Percentiles rank a stretch among this genome's conserved stretches.
phyloP scores from a whole-genome alignment of 2,329 filamentous ascomycete genomes.

The Neonectria magnoliae region DNA sequence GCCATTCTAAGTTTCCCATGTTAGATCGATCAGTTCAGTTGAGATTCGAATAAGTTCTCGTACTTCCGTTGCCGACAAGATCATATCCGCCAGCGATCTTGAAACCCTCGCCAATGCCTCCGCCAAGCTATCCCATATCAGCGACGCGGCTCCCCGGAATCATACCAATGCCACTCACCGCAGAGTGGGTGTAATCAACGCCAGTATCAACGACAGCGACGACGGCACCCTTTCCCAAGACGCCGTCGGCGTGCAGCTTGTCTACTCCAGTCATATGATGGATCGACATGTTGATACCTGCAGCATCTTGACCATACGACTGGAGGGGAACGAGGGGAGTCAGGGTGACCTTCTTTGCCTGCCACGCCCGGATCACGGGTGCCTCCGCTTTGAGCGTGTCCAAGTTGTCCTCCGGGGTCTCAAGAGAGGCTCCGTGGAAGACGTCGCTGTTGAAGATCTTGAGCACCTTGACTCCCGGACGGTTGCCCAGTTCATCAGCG shows the following conservation, averaged over 20 bases:
- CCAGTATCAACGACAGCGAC: conserved; percentile 1
- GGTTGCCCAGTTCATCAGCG: not conserved
- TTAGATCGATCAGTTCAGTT: not conserved
- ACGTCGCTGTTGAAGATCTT: conserved; percentile 1
- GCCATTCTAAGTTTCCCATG: conserved; percentile 4
- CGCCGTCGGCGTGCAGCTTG: conserved; percentile 1
- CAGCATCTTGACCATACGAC: conserved; percentile 4
- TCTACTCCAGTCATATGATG: conserved; percentile 14
- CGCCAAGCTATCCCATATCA: conserved; percentile 35
- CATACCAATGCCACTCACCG: not conserved
- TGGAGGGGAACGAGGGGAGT: not conserved
- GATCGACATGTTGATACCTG: conserved; percentile 8
- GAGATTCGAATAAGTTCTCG: not conserved
- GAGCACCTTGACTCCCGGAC: not conserved
- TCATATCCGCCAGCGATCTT: conserved; percentile 42
- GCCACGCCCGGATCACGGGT: conserved; percentile 1
- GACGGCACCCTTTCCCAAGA: conserved; percentile 2
- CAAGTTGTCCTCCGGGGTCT: conserved; percentile 1
- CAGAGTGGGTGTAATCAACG: not conserved
- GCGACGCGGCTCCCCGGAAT: not conserved
- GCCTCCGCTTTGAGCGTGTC: not conserved
- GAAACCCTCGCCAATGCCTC: conserved; percentile 38
- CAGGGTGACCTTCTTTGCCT: not conserved
- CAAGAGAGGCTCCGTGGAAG: conserved; percentile 1
- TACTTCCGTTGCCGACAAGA: conserved; percentile 33